Evolutionary conservation across 352 stramenopile genomes (phyloP).

Genomic region (Phytophthora pistaciae): DNA sequence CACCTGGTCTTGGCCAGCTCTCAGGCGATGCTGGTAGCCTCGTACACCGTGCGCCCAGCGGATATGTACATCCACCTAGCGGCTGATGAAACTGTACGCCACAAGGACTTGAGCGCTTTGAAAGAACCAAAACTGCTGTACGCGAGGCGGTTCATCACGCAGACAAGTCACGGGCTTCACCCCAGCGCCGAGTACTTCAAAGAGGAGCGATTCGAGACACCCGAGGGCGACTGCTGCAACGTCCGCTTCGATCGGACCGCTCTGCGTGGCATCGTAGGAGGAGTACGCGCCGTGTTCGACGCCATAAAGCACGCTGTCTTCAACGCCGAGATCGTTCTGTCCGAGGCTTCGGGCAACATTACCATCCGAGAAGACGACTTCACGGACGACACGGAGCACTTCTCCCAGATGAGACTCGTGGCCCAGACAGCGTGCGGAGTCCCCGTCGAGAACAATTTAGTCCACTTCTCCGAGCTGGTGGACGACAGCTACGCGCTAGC

Average conservation of each 20-base stretch:
- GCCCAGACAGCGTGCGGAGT: constrained; percentile 16
- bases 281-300: constrained; percentile 34
- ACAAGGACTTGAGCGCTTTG: constrained; percentile 31
- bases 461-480: constrained; percentile 31
- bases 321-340: constrained; percentile 46
- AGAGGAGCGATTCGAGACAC: constrained; percentile 41
- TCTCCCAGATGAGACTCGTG: constrained; percentile 34
- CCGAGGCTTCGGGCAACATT: constrained; percentile 35
- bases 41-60: constrained; percentile 31
- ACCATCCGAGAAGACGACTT: constrained; percentile 44
- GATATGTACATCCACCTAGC: constrained; percentile 50
- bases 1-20: neutral
- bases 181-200: constrained; percentile 30
- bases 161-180: constrained; percentile 51
- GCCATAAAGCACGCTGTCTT: constrained; percentile 28
- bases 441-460: constrained; percentile 35
- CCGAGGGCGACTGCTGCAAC: constrained; percentile 48
- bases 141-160: constrained; percentile 43
- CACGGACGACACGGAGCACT: constrained; percentile 24
- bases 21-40: constrained; percentile 11
- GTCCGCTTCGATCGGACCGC: constrained; percentile 50
- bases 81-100: constrained; percentile 24
- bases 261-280: constrained; percentile 17
- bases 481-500: constrained; percentile 10
- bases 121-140: constrained; percentile 49